Evolutionary conservation across 2,329 filamentous ascomycete genomes (phyloP).

Genomic region (Ophiostoma sp.): DNA sequence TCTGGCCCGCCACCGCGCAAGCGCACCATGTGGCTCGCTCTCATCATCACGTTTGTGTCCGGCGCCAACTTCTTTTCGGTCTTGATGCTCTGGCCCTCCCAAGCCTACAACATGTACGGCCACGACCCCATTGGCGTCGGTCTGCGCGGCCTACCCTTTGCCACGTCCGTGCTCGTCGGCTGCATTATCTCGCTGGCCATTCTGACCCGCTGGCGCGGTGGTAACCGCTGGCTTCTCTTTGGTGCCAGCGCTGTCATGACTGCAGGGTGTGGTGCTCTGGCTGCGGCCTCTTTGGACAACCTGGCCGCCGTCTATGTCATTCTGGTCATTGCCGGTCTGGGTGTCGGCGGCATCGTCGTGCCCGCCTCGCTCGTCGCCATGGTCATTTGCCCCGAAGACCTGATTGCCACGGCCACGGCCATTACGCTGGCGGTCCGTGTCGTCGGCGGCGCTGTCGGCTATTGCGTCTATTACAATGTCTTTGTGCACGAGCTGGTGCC

Average conservation of each 20-base stretch:
- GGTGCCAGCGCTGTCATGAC: slow-evolving; percentile 64
- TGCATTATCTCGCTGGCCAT: slow-evolving; percentile 60
- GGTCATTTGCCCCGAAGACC: slow-evolving; percentile 68
- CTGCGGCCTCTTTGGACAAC: slow-evolving; percentile 53
- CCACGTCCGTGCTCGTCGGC: slow-evolving; percentile 62
- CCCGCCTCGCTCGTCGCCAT: slow-evolving; percentile 67
- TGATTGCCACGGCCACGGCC: slow-evolving; percentile 69
- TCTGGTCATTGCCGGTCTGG: slow-evolving; percentile 61
- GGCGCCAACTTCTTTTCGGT: slow-evolving; percentile 60
- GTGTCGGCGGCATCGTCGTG: slow-evolving; percentile 67
- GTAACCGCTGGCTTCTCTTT: slow-evolving; percentile 61
- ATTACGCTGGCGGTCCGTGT: slow-evolving; percentile 69
- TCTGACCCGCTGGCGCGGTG: slow-evolving; percentile 57
- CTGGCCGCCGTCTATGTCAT: slow-evolving; percentile 56
- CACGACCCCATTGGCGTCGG: slow-evolving; percentile 65
- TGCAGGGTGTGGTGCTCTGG: slow-evolving; percentile 58
- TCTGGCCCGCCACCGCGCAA: slow-evolving; percentile 17
- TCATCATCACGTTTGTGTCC: slow-evolving; percentile 60
- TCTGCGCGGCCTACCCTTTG: slow-evolving; percentile 64
- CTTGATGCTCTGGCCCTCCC: slow-evolving; percentile 62
- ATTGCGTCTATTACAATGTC: slow-evolving; percentile 60
- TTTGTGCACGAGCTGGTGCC: slow-evolving; percentile 50
- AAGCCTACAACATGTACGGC: slow-evolving; percentile 65
- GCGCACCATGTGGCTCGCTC: slow-evolving; percentile 52
- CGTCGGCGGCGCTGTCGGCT: slow-evolving; percentile 66